Evolutionary conservation across 2,329 filamentous ascomycete genomes (phyloP), one percentile per base, ranked within the genome.

Genomic region (Colletotrichum cordylinicola): DNA sequence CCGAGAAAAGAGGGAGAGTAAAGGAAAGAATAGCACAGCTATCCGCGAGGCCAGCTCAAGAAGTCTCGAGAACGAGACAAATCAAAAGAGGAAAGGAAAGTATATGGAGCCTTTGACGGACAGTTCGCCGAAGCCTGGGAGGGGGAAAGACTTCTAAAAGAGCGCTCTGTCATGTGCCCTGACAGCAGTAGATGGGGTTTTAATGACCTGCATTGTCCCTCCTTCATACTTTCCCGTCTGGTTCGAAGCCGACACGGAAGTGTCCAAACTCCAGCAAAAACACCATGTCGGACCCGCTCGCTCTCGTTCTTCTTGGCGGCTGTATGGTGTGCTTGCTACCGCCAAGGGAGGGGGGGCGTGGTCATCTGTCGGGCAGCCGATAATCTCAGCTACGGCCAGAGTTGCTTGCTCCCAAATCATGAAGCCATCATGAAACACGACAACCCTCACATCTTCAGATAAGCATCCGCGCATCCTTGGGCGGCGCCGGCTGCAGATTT

Each of bases 371-470:
- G 55, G 29, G 29, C 58, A 58, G 24, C 55, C 55, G 55, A 58
- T 61, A 61, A 67, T 8, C 43, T 52, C 43, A 58, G 66, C 66
- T 35, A 43, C 35, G 67, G 48, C 52, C 21, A 64, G 33, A 56
- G 71, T 37, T 33, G 56, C 48, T 48, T 71, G 48, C 56, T 65
- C 72, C 72, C 72, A 72, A 71, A 67, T 77, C 68, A 66, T 78
- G 77, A 78, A 78, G 77, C 77, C 75, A 60, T 77, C 68, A 72
- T 78, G 77, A 78, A 78, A 78, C 77, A 71, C 68, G 55, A 56
- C 52, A 75, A 68, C 70, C 73, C 70, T 75, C 73, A 73, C 73
- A 65, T 56, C 35, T 73, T 68, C 73, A 75, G 70, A 75, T 75
- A 73, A 73, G 35, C 73, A 65, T 65, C 70, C 35, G 69, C 67